Evolutionary conservation across 179 eudicot species (phyloP), one percentile per base, ranked within the genome.

Genomic region (Spinacia oleracea): DNA sequence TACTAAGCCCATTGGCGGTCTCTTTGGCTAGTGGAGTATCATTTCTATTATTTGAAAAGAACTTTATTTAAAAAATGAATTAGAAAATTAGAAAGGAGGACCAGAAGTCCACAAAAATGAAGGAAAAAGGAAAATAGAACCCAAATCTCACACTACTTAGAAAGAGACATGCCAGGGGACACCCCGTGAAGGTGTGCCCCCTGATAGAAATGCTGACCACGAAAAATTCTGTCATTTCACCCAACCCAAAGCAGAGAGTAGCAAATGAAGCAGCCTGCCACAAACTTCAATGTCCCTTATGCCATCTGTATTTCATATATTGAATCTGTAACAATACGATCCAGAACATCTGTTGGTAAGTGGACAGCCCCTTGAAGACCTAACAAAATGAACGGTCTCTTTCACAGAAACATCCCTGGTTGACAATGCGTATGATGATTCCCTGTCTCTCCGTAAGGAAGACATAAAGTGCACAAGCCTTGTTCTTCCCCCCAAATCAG

Each of bases 21-120:
- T 62, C 46, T 45, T 35, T 77, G 48, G 76, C 59, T 56, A 29
- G 73, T 46, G 11, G 27, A 56, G 31, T 59, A 34, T 77, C 40
- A 2, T 32, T 72, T 40, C 5, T 56, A 56, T n/a, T 23, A 3
- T 31, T 11, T 9, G 40, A 14, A 31, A 29, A 63, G 21, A 14
- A 29, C 2, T 31, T 63, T 31, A 10, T 23, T 14, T 29, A 8
- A 11, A 27, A 27, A 31, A 25, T 38, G 65, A 23, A 23, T 8
- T 12, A 63, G 14, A 14, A 60, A 23, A 63, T 31, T 31, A 60
- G 16, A 9, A 60, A 23, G 65, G 65, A 40, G 34, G 38, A n/a
- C 18, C 20, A 63, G 38, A 63, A 63, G 38, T 31, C 67, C 67
- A 63, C 67, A 63, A 12, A 63, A 27, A 29, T 32, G 9, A 25